These are phyloP conservation scores for Rhodomyrtus tomentosa DNA, from an alignment of 345 rosid species.

Conservation along the genomic window DNA sequence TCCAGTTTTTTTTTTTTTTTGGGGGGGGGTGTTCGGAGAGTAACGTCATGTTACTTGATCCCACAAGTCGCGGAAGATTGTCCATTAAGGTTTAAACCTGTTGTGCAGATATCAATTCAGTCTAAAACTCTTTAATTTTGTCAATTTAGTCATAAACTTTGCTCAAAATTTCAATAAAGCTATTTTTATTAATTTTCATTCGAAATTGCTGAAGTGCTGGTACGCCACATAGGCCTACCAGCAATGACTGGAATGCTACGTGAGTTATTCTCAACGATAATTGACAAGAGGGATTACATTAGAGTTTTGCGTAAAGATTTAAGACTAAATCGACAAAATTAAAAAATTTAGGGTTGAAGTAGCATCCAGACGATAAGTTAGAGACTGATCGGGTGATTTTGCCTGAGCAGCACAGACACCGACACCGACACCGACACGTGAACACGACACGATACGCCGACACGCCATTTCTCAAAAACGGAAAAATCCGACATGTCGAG, in stretches of 20 bases:
- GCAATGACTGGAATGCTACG: accelerated
- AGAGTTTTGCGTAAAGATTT: not conserved
- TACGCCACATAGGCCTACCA: accelerated
- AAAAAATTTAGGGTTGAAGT: not conserved
- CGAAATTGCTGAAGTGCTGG: accelerated
- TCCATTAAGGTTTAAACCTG: not conserved
- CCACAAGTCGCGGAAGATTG: accelerated
- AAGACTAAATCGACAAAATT: not conserved
- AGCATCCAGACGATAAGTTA: too few species aligned
- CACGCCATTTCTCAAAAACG: too few species aligned
- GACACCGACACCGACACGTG: too few species aligned
- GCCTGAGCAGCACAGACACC: too few species aligned
- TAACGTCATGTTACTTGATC: too few species aligned
- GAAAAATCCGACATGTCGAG: too few species aligned
- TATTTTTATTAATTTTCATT: accelerated
- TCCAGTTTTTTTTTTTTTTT: too few species aligned
- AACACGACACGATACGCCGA: too few species aligned
- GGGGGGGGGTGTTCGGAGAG: too few species aligned
- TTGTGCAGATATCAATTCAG: accelerated
- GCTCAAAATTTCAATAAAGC: accelerated
- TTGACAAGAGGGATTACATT: accelerated
- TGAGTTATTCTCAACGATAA: not conserved
- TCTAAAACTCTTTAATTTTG: too few species aligned
- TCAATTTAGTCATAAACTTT: accelerated
- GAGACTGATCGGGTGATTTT: not conserved